Conservation (phyloP, 139 green algal genomes). For the Deuterostichococcus epilithicus region DNA sequence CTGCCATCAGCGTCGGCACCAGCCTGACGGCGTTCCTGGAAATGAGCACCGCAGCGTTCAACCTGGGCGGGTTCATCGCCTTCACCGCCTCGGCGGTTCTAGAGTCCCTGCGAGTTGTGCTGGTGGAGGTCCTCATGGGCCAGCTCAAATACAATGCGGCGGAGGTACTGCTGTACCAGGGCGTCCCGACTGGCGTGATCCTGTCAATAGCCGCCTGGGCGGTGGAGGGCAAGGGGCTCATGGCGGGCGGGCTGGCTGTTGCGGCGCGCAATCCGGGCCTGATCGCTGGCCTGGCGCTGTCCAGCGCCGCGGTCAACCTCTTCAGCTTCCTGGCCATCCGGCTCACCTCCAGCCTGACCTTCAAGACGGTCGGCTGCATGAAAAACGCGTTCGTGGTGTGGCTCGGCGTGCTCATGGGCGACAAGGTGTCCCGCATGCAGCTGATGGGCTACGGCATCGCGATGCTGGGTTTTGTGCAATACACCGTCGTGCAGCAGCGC, state of each 20-base stretch:
- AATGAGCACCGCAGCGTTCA: constrained; percentile 7
- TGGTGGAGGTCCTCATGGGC: constrained; percentile 26
- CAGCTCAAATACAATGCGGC: constrained; percentile 15
- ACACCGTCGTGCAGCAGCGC: constrained; percentile 12
- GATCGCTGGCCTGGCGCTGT: constrained; percentile 16
- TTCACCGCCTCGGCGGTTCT: constrained; percentile 25
- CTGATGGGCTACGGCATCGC: constrained; percentile 57
- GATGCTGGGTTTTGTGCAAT: constrained; percentile 53
- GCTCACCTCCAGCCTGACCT: constrained; percentile 59
- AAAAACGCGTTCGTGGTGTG: constrained; percentile 61
- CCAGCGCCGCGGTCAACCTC: constrained; percentile 52
- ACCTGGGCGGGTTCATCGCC: constrained; percentile 14
- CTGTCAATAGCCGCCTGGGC: constrained; percentile 32
- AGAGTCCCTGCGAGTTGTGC: constrained; percentile 19
- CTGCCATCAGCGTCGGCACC: constrained; percentile 55
- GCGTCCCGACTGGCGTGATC: constrained; percentile 32
- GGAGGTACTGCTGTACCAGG: constrained; percentile 53
- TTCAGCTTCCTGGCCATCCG: constrained; percentile 58
- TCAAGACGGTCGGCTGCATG: constrained; percentile 64
- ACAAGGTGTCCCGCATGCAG: constrained; percentile 38
- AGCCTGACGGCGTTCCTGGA: constrained; percentile 27
- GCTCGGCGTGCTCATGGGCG: constrained; percentile 31
- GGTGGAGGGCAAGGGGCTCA: constrained; percentile 30
- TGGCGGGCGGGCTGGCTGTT: constrained; percentile 20
- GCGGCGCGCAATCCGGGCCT: constrained; percentile 21